Conservation (phyloP, 495 filamentous ascomycete species). For the Parathielavia hyrcaniae region DNA sequence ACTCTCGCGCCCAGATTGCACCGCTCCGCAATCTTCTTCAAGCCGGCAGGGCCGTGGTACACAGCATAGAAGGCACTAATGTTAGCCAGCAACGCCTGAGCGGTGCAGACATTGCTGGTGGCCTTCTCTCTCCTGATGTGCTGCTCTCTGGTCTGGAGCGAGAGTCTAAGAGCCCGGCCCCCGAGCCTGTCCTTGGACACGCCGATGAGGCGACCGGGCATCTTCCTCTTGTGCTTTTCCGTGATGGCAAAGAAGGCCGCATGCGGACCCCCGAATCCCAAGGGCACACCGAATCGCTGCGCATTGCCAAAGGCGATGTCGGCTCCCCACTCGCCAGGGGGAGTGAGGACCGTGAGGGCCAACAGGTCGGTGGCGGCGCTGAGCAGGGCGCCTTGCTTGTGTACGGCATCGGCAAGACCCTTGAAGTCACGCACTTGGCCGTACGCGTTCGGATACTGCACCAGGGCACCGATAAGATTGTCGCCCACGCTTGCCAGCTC, state of each 20-base stretch:
- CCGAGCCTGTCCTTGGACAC: slow-evolving; percentile 89
- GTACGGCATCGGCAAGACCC: slow-evolving; percentile 66
- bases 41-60: slow-evolving; percentile 84
- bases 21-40: slow-evolving; percentile 78
- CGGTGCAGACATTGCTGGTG: slow-evolving; percentile 97
- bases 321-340: slow-evolving; percentile 92
- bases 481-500: slow-evolving; percentile 68
- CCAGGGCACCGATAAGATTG: slow-evolving; percentile 82
- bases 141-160: slow-evolving; percentile 92
- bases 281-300: slow-evolving; percentile 90
- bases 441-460: slow-evolving; percentile 90
- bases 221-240: slow-evolving; percentile 93
- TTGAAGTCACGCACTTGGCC: slow-evolving; percentile 75
- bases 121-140: slow-evolving; percentile 97
- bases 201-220: slow-evolving; percentile 87
- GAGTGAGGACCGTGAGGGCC: slow-evolving; percentile 81
- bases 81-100: slow-evolving; percentile 90
- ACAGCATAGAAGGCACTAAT: slow-evolving; percentile 98
- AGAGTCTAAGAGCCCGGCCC: slow-evolving; percentile 75
- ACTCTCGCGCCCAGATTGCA: slow-evolving; percentile 64
- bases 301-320: slow-evolving; percentile 96
- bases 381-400: slow-evolving; percentile 73
- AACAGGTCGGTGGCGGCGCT: slow-evolving; percentile 88
- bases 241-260: slow-evolving; percentile 94
- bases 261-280: slow-evolving; percentile 92